Percentiles rank a stretch among this genome's conserved stretches.
These are phyloP conservation scores for Calonectria hawksworthii DNA, from an alignment of 2,329 filamentous ascomycete genomes.

Conservation along the genomic window DNA sequence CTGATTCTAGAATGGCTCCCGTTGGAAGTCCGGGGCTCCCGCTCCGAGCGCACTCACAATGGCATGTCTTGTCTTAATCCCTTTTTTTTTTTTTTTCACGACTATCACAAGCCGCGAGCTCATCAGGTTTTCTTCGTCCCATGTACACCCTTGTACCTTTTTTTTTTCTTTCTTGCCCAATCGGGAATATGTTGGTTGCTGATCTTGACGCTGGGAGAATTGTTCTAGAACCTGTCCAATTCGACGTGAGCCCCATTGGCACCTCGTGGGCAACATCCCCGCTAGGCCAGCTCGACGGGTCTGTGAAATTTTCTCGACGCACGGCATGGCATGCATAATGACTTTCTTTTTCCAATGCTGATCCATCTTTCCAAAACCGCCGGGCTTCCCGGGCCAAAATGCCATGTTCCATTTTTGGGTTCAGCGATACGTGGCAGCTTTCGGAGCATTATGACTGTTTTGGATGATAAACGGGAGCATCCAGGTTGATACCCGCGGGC, in stretches of 20 bases:
- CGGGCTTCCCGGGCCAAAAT: neutral
- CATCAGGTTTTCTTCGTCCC: neutral
- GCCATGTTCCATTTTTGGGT: neutral
- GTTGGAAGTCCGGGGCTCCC: neutral
- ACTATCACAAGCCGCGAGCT: neutral
- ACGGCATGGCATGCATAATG: neutral
- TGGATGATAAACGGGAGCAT: neutral
- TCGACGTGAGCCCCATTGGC: constrained; percentile 18
- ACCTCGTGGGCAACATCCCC: constrained; percentile 33
- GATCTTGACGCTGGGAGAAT: constrained; percentile 20
- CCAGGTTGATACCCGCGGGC: neutral
- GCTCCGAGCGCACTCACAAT: neutral
- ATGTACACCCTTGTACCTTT: neutral
- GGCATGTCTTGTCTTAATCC: neutral
- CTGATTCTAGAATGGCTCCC: neutral
- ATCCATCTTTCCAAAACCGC: neutral
- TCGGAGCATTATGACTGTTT: neutral
- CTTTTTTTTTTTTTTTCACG: neutral
- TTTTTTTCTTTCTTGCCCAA: neutral
- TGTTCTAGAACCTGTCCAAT: constrained; percentile 38
- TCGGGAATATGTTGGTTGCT: constrained; percentile 6
- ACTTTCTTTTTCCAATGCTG: neutral
- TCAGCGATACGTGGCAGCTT: neutral
- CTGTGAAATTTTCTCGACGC: neutral
- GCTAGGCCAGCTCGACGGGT: neutral